Percentiles rank a stretch among this genome's conserved stretches.
Evolutionary conservation across 129 eudicot species (phyloP).

Genomic region (Apium graveolens): DNA sequence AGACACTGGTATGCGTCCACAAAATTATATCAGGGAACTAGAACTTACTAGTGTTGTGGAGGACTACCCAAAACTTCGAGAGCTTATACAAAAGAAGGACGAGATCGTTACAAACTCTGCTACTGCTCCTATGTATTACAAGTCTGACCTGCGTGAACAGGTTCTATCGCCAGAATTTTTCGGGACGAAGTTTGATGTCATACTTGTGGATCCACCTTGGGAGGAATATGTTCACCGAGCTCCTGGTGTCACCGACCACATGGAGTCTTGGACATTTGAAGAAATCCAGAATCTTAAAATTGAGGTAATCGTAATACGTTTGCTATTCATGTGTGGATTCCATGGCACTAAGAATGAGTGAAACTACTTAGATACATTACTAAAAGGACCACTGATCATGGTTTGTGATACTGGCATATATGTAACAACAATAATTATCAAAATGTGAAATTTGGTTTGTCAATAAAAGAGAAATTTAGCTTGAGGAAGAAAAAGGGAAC

Average conservation of each 20-base stretch:
- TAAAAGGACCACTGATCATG: neutral
- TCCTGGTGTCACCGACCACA: slow-evolving; percentile 96
- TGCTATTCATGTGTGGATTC: neutral
- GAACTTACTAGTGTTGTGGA: slow-evolving; percentile 98
- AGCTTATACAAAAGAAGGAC: slow-evolving; percentile 94
- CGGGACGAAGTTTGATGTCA: slow-evolving; percentile 95
- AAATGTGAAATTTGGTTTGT: neutral
- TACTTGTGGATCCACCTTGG: slow-evolving; percentile 99
- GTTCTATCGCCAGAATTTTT: slow-evolving; percentile 78
- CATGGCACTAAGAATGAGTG: neutral
- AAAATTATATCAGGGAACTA: slow-evolving; percentile 85
- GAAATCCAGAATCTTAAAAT: slow-evolving; percentile 93
- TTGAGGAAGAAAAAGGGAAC: neutral
- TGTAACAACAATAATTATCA: neutral
- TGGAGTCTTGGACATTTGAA: slow-evolving; percentile 95
- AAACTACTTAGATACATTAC: neutral
- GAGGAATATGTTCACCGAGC: slow-evolving; percentile 99
- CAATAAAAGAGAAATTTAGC: neutral
- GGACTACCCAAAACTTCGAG: slow-evolving; percentile 96
- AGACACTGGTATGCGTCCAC: slow-evolving; percentile 97
- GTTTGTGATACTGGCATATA: neutral
- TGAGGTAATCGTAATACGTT: slow-evolving; percentile 73
- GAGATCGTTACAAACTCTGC: slow-evolving; percentile 87
- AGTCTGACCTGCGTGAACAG: slow-evolving; percentile 81
- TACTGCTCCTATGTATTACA: slow-evolving; percentile 88